Base-by-base conservation (phyloP, 2,329 filamentous ascomycete species). In the Lithohypha guttulata region DNA sequence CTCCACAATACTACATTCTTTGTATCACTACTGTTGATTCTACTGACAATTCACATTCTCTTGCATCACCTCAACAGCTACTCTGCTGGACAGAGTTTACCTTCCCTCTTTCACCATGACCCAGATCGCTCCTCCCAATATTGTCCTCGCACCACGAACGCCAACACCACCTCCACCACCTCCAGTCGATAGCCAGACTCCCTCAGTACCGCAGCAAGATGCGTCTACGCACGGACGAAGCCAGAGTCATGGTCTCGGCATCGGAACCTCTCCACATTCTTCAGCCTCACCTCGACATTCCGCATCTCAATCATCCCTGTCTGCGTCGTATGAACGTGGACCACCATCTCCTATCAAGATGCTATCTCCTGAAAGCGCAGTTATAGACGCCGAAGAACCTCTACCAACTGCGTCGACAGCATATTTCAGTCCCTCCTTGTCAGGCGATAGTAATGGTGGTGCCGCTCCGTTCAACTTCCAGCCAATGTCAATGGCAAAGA, bases 401-500 rank as follows among this genome's bases (percentile, higher is more conserved):
- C 53, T 46, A 10, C 46, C 61, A 11, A 60, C 55, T 35, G 56
- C 60, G 32, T 56, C 54, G 10, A 56, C 53, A 22, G 48, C 59
- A 1, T 49, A 60, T 4, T 61, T 63, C 47, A 59, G 53, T 36
- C 49, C 57, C 21, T 56, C 48, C 37, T 50, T 59, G 23, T 9
- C 44, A 51, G 43, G 26, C 42, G 52, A 35, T 22, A 47, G 21
- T 49, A 54, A 19, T 53, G 54, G 51, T 51, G 53, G 34, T 47
- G 53, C 41, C 8, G 61, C 61, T 26, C 89, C 89, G 1, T 96
- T 98, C 75, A 96, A 96, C 63, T 96, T 96, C 62, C 77, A 93
- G 63, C 83, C 89, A 1, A 79, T 83, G 56, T 71, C 78, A 31
- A 80, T 86, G 56, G 79, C 81, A 11, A 81, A 81, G 46, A 71